Evolutionary conservation across 768 basidiomycete genomes (phyloP).

Genomic region (Lactarius vividus): DNA sequence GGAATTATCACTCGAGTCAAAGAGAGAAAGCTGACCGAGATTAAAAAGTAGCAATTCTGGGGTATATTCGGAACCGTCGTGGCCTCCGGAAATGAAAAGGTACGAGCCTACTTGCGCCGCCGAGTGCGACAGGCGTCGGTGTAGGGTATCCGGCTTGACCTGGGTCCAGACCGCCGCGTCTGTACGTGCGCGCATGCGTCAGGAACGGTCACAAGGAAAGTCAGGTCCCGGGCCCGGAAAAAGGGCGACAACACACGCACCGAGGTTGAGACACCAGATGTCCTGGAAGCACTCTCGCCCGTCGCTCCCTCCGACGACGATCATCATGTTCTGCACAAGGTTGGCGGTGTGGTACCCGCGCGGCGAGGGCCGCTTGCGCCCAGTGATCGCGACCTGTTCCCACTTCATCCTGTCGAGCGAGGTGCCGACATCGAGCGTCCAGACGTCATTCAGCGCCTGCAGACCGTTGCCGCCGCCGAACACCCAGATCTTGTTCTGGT

Average conservation of each 20-base stretch:
- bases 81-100: conserved; percentile 86
- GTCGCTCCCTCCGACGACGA: conserved; percentile 89
- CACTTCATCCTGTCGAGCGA: conserved; percentile 48
- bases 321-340: conserved; percentile 79
- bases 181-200: conserved; percentile 10
- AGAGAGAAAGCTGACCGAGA: conserved; percentile 56
- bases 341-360: conserved; percentile 93
- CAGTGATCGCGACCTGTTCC: conserved; percentile 56
- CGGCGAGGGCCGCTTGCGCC: conserved; percentile 51
- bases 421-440: conserved; percentile 71
- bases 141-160: conserved; percentile 41
- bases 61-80: conserved; percentile 74
- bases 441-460: conserved; percentile 86
- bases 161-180: conserved; percentile 39
- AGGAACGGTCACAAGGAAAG: not conserved
- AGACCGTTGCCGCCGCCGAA: conserved; percentile 95
- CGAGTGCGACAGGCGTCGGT: conserved; percentile 78
- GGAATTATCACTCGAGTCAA: not conserved
- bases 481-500: conserved; percentile 70
- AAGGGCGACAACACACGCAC: conserved; percentile 48
- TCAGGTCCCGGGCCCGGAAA: not conserved
- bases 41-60: conserved; percentile 81
- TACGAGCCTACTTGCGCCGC: conserved; percentile 91
- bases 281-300: conserved; percentile 86
- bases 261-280: conserved; percentile 81